Evolutionary conservation across 2,329 filamentous ascomycete species (phyloP), one percentile per base, ranked within the genome.

Genomic region (Arthrinium phaeospermum): DNA sequence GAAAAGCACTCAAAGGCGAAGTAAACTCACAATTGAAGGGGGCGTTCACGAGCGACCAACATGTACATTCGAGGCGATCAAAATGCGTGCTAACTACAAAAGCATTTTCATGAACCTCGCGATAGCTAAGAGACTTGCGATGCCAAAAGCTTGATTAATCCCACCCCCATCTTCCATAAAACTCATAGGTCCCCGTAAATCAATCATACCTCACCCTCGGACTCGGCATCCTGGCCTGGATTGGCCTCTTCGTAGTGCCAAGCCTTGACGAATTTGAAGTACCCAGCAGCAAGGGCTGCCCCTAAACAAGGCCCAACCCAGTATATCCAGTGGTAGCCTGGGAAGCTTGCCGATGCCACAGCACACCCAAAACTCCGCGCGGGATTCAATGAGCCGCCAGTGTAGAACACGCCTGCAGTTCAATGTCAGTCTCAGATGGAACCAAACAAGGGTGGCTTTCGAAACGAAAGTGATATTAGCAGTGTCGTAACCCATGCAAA

Each of bases 261-360:
- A 22, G 77, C 75, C 72, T 85, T 85, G 1, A 86, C 79, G 30
- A 86, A 79, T 49, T 82, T 82, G 75, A 82, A 86, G 68, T 85
- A 81, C 4, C 78, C 75, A 0, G 82, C 81, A 2, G 85, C 85
- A 10, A 87, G 75, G 4, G 83, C 49, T 1, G 83, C 81, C 1
- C 86, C 86, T 5, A 85, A 71, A 1, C 77, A 75, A 4, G 86
- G 86, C 0, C 86, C 86, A 57, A 87, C 71, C 82, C 83, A 85
- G 74, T 85, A 85, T 57, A 85, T 85, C 83, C 83, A 85, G 70
- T 84, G 83, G 53, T 84, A 82, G 0, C 72, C 53, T 0, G 83
- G 82, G 70, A 85, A 85, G 1, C 27, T 45, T 14, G 75, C 74
- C 1, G 76, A 80, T 12, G 82, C 82, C 8, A 85, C 80, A 22